phyloP scores from a whole-genome alignment of 176 grass and related monocot species.

The Triticum turgidum region DNA sequence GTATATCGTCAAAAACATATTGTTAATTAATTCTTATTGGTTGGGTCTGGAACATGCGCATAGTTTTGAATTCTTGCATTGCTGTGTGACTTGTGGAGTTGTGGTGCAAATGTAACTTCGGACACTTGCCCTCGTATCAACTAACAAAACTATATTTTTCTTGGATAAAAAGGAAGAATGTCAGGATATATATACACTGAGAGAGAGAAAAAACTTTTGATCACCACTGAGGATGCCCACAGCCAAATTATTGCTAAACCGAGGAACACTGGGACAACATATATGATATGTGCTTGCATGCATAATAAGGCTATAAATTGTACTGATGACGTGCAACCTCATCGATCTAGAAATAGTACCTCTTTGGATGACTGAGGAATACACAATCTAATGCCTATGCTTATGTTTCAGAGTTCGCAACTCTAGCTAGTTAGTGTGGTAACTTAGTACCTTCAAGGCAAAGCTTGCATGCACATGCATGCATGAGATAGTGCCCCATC shows the following conservation, averaged over 20 bases:
- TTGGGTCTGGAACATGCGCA: background rate
- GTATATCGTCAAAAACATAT: conserved; percentile 10
- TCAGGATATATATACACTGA: background rate
- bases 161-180: background rate
- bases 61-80: background rate
- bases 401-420: background rate
- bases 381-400: background rate
- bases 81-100: background rate
- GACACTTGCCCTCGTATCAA: background rate
- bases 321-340: background rate
- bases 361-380: background rate
- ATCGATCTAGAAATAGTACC: background rate
- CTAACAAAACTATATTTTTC: background rate
- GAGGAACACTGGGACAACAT: background rate
- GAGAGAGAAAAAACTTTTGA: background rate
- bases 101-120: background rate
- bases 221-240: background rate
- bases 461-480: background rate
- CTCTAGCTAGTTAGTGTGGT: background rate
- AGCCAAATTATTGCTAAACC: background rate
- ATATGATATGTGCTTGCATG: background rate
- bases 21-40: background rate
- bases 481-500: background rate
- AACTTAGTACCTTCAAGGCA: background rate
- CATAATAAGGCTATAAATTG: background rate